Percentiles rank a stretch among this genome's conserved stretches.
These are phyloP conservation scores for Pezicula rhizophila DNA, from an alignment of 2,329 filamentous ascomycete species.

Conservation along the genomic window DNA sequence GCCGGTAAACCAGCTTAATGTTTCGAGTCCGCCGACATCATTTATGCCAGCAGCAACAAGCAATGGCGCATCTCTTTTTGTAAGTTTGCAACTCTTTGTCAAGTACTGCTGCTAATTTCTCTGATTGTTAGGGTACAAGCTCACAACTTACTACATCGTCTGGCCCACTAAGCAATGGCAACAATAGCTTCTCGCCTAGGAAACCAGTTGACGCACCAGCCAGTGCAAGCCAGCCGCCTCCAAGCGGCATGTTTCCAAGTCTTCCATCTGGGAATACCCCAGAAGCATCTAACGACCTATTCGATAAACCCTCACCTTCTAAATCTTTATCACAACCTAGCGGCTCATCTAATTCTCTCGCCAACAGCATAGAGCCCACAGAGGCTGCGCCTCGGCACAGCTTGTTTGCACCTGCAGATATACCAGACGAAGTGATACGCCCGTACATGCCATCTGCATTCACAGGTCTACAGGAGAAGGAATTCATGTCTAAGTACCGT, in stretches of 20 bases:
- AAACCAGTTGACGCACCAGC: slow-evolving; percentile 12
- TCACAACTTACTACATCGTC: not conserved
- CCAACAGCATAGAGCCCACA: not conserved
- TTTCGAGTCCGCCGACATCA: not conserved
- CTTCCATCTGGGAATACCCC: not conserved
- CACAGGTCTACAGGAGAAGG: slow-evolving; percentile 11
- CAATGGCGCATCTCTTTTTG: no score
- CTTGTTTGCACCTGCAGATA: slow-evolving; percentile 10
- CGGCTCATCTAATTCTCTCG: not conserved
- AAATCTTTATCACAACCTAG: not conserved
- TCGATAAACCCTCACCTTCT: not conserved
- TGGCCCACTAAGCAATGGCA: slow-evolving; percentile 2
- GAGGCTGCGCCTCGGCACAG: slow-evolving; percentile 1
- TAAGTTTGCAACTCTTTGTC: no score
- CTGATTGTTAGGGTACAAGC: not conserved
- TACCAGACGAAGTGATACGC: slow-evolving; percentile 17
- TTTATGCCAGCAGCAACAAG: no score
- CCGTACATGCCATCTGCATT: slow-evolving; percentile 15
- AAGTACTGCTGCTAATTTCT: not conserved
- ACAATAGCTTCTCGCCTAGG: slow-evolving; percentile 7
- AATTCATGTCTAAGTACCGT: slow-evolving; percentile 23
- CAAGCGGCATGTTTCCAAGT: slow-evolving; percentile 12
- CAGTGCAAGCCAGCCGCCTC: slow-evolving; percentile 10
- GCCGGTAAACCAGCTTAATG: not conserved
- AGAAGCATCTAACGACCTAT: not conserved